A percentile compares a stretch with the other conserved stretches of the same genome.
These are phyloP conservation scores for Nicotiana attenuata DNA, from an alignment of 257 asterid species.

Conservation along the genomic window DNA sequence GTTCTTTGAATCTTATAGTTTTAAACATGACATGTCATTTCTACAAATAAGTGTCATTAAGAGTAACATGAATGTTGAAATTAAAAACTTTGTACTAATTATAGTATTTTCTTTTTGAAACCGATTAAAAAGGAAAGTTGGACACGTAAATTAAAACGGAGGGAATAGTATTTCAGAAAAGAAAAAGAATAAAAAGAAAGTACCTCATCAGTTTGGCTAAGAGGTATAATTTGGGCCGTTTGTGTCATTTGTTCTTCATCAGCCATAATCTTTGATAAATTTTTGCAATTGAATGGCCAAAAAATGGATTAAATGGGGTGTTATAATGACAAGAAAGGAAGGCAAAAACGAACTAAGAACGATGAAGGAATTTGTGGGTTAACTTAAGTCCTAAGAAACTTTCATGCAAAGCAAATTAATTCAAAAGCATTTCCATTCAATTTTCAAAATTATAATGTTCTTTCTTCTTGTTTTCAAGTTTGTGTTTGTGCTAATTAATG, in stretches of 20 bases:
- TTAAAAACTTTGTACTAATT: no score
- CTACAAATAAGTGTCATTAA: no score
- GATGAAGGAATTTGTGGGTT: neutral
- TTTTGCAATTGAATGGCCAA: neutral
- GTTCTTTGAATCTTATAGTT: no score
- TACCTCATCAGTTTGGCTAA: conserved; percentile 2
- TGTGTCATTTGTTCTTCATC: neutral
- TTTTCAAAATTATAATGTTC: conserved; percentile 1
- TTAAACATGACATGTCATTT: no score
- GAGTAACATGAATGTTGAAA: no score
- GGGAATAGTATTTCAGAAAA: no score
- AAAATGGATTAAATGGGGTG: neutral
- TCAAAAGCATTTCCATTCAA: neutral
- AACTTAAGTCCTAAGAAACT: conserved; percentile 1
- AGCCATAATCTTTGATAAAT: neutral
- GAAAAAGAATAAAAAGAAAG: no score
- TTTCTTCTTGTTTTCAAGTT: neutral
- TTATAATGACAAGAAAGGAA: neutral
- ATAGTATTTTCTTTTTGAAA: no score
- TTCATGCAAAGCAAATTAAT: conserved; percentile 1
- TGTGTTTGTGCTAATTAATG: neutral
- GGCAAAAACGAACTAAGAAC: no score
- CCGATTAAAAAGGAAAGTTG: no score
- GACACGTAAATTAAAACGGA: no score
- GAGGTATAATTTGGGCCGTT: neutral